Base-by-base conservation (phyloP, 2,329 filamentous ascomycete species). In the Beauveria sp. region DNA sequence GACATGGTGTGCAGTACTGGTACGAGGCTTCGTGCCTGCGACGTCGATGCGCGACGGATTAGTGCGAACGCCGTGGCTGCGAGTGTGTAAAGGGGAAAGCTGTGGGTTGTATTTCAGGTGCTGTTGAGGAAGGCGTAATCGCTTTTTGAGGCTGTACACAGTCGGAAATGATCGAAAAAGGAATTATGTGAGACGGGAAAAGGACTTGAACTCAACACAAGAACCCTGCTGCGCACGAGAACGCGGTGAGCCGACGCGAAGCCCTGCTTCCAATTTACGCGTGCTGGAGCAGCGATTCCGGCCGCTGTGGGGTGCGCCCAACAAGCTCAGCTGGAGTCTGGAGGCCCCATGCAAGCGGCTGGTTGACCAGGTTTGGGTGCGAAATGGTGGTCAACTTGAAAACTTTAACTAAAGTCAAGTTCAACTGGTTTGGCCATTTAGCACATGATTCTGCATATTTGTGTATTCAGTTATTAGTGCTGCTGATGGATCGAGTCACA, bases 1-100 rank as follows among this genome's bases (percentile, higher is more conserved):
- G 81, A 80, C 81, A 84, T 84, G 61, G 22, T 46, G 49, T 46
- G 7, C 31, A 20, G 9, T 43, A n/a, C 16, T n/a, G 18, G 24
- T n/a, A 31, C 2, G 40, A 60, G 40, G 58, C 58, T 28, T 50
- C 49, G 58, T 53, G 42, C 50, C 50, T 26, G 58, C 24, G 31
- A 16, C 7, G 49, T 60, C 20, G 58, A 50, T 12, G 57, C 18
- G 34, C 34, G 48, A 31, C 28, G 8, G 16, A 52, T 26, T 34
- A 51, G 57, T 60, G 24, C 20, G 24, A 52, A 45, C 24, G 57
- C 57, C 57, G 57, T 60, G 34, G 57, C 24, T 38, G 24, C n/a
- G 48, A 60, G 20, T 24, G 24, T 55, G 34, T 34, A 24, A 28
- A 46, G 4, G 14, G 26, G 22, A 20, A 22, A 22, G 28, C 9